Base-by-base conservation (phyloP, 352 stramenopile genomes). In the Phytophthora fragariae region DNA sequence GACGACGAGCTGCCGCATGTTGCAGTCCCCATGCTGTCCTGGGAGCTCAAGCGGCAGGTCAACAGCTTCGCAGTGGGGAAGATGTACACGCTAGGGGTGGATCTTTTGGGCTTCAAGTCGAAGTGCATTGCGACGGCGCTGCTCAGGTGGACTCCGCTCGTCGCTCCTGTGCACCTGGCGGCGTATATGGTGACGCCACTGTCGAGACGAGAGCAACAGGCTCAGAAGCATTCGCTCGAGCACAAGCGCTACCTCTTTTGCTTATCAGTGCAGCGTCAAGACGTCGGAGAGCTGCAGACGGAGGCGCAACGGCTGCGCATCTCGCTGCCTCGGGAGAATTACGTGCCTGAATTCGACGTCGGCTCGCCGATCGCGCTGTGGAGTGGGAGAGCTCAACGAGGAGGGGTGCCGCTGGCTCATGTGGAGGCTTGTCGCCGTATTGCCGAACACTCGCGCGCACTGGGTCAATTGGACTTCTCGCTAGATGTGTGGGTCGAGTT, bases 401-500 rank as follows among this genome's bases (percentile, higher is more conserved):
- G 62, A 57, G 57, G 71, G 19, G 63, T 80, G 9, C 73, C 73
- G 10, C 15, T 39, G 6, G 73, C 63, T 56, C 68, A 76, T 39
- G 73, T 56, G 1, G 68, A 76, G n/a, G 68, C 68, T 6, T 80
- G 73, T 41, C 63, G 64, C 27, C 58, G 50, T 3, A 74, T 80
- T 57, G 73, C 54, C 4, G 55, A 70, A 19, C 59, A 80, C 64
- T 65, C 68, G 49, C 59, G 59, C 14, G 68, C 73, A 24, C 62
- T 92, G 14, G 60, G 47, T 17, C 79, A 69, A 50, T 74, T 92
- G 55, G 71, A 62, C 24, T 94, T 94, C 29, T 81, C 78, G 12
- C 68, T 93, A 3, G 76, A 82, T n/a, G 75, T 89, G 60, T 95
- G 88, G 88, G 65, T 94, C 17, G 88, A 95, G 47, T 83, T 77